A percentile compares a stretch with the other conserved stretches of the same genome.
phyloP scores from a whole-genome alignment of 2,329 filamentous ascomycete genomes.

The Hymenoscyphus fructigenus region DNA sequence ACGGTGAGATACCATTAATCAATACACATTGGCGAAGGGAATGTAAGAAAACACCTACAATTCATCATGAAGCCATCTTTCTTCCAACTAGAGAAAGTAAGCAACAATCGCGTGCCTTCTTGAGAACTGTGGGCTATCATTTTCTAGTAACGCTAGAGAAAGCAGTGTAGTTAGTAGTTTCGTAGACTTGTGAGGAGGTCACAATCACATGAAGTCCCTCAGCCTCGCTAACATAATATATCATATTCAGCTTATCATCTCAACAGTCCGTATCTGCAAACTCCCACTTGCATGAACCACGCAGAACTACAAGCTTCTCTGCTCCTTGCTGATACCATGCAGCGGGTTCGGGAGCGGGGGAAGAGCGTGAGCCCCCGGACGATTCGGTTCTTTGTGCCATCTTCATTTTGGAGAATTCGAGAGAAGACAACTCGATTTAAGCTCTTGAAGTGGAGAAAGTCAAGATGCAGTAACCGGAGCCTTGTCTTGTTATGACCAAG shows the following conservation, averaged over 20 bases:
- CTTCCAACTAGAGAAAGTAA: too few relatives aligned
- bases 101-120: too few relatives aligned
- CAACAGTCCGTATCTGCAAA: neutral
- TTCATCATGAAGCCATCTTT: too few relatives aligned
- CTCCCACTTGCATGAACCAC: conserved; percentile 2
- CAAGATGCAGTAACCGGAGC: neutral
- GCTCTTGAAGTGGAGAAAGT: neutral
- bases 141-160: too few relatives aligned
- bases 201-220: neutral
- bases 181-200: too few relatives aligned
- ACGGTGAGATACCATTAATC: too few relatives aligned
- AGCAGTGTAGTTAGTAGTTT: too few relatives aligned
- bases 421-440: neutral
- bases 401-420: neutral
- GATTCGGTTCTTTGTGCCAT: too few relatives aligned
- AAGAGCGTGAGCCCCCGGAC: neutral
- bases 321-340: neutral
- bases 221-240: neutral
- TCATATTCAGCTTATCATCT: neutral
- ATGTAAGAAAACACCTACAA: too few relatives aligned
- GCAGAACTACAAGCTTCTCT: neutral
- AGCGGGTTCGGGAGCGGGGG: neutral
- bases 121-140: too few relatives aligned
- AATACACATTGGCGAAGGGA: too few relatives aligned
- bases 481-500: neutral